phyloP scores from a whole-genome alignment of 768 basidiomycete species.

The Saitozyma podzolica region DNA sequence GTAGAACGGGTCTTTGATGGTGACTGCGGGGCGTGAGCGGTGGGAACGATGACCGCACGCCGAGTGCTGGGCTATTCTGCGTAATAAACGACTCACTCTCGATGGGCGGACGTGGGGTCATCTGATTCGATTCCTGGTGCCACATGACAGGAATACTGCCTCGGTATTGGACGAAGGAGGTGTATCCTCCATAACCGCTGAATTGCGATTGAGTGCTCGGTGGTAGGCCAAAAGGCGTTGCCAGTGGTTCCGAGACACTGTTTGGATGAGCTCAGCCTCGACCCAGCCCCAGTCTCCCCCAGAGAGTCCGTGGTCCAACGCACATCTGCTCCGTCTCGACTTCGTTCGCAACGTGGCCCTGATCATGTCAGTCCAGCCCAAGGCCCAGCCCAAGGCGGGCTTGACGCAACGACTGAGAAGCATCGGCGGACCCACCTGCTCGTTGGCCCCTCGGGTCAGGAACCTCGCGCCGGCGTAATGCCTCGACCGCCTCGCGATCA shows the following conservation, averaged over 20 bases:
- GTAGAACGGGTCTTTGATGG: conserved; percentile 91
- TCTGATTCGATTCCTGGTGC: conserved; percentile 88
- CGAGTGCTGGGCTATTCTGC: background rate
- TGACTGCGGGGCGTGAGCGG: conserved; percentile 60
- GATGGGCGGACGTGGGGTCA: conserved; percentile 91
- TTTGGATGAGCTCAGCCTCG: conserved; percentile 1
- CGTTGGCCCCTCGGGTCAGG: conserved; percentile 89
- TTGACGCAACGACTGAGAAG: background rate
- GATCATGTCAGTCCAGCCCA: conserved; percentile 8
- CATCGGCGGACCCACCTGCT: conserved; percentile 62
- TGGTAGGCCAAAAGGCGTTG: conserved; percentile 38
- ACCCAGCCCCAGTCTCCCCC: background rate
- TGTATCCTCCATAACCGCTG: conserved; percentile 69
- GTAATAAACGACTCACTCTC: conserved; percentile 66
- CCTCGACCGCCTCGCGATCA: conserved; percentile 91
- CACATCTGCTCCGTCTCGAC: conserved; percentile 96
- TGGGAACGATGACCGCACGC: background rate
- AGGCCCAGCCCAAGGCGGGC: background rate
- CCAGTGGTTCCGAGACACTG: conserved; percentile 50
- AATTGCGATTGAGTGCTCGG: conserved; percentile 9
- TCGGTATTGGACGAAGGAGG: conserved; percentile 93
- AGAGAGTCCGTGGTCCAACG: conserved; percentile 2
- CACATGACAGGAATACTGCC: conserved; percentile 96
- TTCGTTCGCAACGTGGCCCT: conserved; percentile 98
- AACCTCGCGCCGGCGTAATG: conserved; percentile 96